A percentile compares a stretch with the other conserved stretches of the same genome.
Conservation (phyloP, 257 asterid species). For the Thymus quinquecostatus region DNA sequence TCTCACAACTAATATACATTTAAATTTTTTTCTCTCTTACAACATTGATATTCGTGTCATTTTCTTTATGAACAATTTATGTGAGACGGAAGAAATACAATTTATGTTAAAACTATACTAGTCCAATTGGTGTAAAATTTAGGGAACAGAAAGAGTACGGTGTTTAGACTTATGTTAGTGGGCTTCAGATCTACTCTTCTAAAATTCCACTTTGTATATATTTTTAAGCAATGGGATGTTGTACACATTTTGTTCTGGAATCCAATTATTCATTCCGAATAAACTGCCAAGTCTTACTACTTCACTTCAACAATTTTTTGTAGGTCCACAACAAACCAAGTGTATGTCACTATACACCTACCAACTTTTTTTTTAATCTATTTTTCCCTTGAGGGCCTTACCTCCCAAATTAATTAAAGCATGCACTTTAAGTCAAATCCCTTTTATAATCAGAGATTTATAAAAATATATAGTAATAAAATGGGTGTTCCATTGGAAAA, state of each 20-base stretch:
- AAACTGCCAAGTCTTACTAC: slow-evolving; percentile 48
- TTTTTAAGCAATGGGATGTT: slow-evolving; percentile 40
- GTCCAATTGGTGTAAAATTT: too few species aligned
- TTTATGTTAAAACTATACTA: too few species aligned
- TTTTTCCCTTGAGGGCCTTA: slow-evolving; percentile 1
- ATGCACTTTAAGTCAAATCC: background rate
- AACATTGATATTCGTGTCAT: too few species aligned
- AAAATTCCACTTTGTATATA: slow-evolving; percentile 51
- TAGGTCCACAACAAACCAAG: slow-evolving; percentile 44
- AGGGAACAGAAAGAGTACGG: too few species aligned
- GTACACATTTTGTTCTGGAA: slow-evolving; percentile 61
- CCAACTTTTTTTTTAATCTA: background rate
- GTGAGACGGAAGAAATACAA: too few species aligned
- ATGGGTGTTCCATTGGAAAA: background rate
- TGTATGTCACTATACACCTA: slow-evolving; percentile 28
- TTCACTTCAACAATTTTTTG: slow-evolving; percentile 41
- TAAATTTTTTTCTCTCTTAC: too few species aligned
- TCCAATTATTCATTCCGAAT: slow-evolving; percentile 46
- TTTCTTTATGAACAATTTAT: too few species aligned
- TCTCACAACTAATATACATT: too few species aligned
- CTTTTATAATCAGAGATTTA: background rate
- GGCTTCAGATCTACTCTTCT: slow-evolving; percentile 44
- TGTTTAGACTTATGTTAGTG: slow-evolving; percentile 27
- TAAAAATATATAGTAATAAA: background rate
- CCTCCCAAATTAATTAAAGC: background rate